A percentile compares a stretch with the other conserved stretches of the same genome.
Evolutionary conservation across 1,284 basidiomycete species (phyloP).

Genomic region (Mrakiaceae sp.): DNA sequence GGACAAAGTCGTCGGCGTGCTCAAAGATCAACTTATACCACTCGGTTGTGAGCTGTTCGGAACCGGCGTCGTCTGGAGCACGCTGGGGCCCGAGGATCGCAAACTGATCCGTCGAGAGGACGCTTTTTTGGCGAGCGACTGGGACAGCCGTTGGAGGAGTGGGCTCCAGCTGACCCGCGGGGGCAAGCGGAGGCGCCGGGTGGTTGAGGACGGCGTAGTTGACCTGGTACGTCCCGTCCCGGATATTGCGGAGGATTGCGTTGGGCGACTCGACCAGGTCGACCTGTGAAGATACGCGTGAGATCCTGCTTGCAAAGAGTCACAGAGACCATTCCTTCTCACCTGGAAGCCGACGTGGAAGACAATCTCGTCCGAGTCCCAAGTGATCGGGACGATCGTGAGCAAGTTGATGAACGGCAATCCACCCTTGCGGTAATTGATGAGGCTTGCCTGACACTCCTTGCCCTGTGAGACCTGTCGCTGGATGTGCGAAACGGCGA

Average conservation of each 20-base stretch:
- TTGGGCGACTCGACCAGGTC: conserved; percentile 79
- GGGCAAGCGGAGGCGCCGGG: conserved; percentile 23
- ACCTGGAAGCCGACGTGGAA: conserved; percentile 77
- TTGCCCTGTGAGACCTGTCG: conserved; percentile 57
- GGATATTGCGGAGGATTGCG: conserved; percentile 62
- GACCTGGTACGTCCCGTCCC: conserved; percentile 59
- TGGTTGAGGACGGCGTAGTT: conserved; percentile 39
- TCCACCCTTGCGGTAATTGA: conserved; percentile 81
- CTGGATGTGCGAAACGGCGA: conserved; percentile 57
- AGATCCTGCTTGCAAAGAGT: neutral
- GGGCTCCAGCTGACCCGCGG: conserved; percentile 14
- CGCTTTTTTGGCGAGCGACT: no score
- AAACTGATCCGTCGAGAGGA: no score
- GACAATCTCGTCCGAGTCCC: conserved; percentile 52
- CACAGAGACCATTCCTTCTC: conserved; percentile 18
- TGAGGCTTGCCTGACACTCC: conserved; percentile 74
- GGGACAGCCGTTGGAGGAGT: no score
- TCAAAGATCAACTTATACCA: conserved; percentile 54
- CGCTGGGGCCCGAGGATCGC: no score
- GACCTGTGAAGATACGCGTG: conserved; percentile 42
- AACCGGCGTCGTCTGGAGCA: no score
- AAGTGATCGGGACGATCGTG: conserved; percentile 64
- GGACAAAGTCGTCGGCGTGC: conserved; percentile 56
- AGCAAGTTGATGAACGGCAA: conserved; percentile 78
- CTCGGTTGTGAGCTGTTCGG: conserved; percentile 31